These are phyloP conservation scores for Ophiocordyceps robertsii DNA, from an alignment of 2,329 filamentous ascomycete genomes.

Conservation along the genomic window DNA sequence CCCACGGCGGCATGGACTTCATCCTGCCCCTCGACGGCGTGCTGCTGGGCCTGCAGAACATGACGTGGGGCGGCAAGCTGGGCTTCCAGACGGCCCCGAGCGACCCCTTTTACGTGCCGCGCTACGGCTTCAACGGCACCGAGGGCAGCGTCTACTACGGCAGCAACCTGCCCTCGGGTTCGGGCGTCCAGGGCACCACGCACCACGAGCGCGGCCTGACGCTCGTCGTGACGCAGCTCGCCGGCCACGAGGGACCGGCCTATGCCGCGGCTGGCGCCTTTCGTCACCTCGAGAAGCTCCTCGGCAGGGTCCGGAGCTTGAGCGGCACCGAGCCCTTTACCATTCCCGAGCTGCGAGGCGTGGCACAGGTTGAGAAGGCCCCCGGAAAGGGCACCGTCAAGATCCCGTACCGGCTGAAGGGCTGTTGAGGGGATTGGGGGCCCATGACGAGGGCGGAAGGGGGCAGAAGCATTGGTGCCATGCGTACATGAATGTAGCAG, in stretches of 20 bases:
- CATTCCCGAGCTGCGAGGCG: conserved; percentile 7
- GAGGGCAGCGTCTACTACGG: conserved; percentile 34
- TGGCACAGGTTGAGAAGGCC: conserved; percentile 6
- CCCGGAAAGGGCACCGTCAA: conserved; percentile 11
- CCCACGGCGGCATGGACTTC: conserved; percentile 57
- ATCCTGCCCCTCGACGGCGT: conserved; percentile 57
- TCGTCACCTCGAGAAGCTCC: conserved; percentile 59
- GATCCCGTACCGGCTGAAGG: conserved; percentile 19
- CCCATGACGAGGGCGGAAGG: too few species aligned
- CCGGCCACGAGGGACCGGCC: conserved; percentile 57
- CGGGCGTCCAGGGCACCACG: conserved; percentile 55
- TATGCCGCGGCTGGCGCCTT: conserved; percentile 57
- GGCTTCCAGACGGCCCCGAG: conserved; percentile 52
- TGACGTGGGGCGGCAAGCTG: conserved; percentile 61
- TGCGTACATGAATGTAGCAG: background rate
- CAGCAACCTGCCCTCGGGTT: conserved; percentile 36
- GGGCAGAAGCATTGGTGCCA: background rate
- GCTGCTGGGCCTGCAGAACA: conserved; percentile 62
- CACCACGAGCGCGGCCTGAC: conserved; percentile 68
- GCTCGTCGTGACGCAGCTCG: conserved; percentile 47
- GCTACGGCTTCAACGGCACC: conserved; percentile 5
- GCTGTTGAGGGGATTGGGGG: too few species aligned
- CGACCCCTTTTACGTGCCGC: conserved; percentile 54
- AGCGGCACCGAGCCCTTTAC: conserved; percentile 24
- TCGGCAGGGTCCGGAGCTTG: conserved; percentile 53